Evolutionary conservation across 2,329 filamentous ascomycete species (phyloP).

Genomic region (Colletotrichum australisinense): DNA sequence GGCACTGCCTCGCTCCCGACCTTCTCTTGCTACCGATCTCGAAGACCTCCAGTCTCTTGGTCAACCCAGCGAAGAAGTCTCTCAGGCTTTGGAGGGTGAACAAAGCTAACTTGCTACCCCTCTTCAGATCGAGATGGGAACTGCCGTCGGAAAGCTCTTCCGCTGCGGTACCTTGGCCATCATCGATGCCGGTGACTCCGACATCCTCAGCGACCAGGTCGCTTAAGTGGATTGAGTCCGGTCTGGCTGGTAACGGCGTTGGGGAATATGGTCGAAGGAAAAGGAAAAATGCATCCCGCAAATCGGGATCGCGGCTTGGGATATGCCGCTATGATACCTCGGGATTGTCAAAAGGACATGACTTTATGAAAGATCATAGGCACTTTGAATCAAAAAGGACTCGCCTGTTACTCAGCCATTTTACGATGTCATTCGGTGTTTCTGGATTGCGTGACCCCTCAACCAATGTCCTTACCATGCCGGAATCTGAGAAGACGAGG

Average conservation of each 20-base stretch:
- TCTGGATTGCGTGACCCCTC: background rate
- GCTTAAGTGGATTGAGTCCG: slow-evolving; percentile 57
- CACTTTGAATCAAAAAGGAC: slow-evolving; percentile 30
- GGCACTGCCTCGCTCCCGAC: slow-evolving; percentile 38
- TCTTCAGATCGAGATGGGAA: slow-evolving; percentile 94
- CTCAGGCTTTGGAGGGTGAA: slow-evolving; percentile 87
- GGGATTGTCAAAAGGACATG: slow-evolving; percentile 17
- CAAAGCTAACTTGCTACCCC: slow-evolving; percentile 65
- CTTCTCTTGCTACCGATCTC: slow-evolving; percentile 41
- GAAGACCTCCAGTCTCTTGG: slow-evolving; percentile 47
- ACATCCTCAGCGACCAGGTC: slow-evolving; percentile 87
- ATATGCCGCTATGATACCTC: slow-evolving; percentile 32
- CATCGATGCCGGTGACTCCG: slow-evolving; percentile 96
- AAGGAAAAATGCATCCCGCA: slow-evolving; percentile 19
- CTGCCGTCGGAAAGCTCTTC: slow-evolving; percentile 99
- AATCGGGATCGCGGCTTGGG: slow-evolving; percentile 26
- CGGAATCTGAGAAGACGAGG: background rate
- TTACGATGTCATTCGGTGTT: background rate
- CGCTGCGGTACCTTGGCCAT: slow-evolving; percentile 97
- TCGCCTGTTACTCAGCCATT: slow-evolving; percentile 34
- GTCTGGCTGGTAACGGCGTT: slow-evolving; percentile 53
- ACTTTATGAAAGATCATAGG: slow-evolving; percentile 30
- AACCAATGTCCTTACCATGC: background rate
- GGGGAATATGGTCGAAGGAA: slow-evolving; percentile 43
- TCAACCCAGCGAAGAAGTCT: slow-evolving; percentile 93